Evolutionary conservation across 192 early-diverging fungal species (phyloP).

Genomic region (Irineochytrium annulatum): DNA sequence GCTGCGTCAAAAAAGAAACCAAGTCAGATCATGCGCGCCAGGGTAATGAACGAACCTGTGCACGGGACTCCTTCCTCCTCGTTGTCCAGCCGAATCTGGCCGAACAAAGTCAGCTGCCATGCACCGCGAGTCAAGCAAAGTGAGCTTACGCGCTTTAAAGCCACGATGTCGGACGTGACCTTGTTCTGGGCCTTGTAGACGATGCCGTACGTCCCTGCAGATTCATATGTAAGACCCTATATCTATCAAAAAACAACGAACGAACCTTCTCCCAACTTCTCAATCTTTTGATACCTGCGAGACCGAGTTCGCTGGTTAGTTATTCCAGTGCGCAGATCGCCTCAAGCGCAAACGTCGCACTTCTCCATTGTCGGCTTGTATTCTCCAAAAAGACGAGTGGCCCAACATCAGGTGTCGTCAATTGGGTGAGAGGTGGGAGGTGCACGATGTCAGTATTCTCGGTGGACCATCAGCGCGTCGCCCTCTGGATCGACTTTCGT

Average conservation of each 20-base stretch:
- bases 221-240: neutral
- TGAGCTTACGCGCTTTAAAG: conserved; percentile 76
- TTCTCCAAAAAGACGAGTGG: too few relatives aligned
- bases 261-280: conserved; percentile 90
- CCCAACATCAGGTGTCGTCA: too few relatives aligned
- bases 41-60: conserved; percentile 26
- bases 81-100: conserved; percentile 46
- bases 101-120: conserved; percentile 32
- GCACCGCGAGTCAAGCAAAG: conserved; percentile 47
- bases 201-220: conserved; percentile 79
- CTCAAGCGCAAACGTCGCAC: too few relatives aligned
- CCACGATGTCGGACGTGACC: conserved; percentile 93
- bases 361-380: too few relatives aligned
- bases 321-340: too few relatives aligned
- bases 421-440: too few relatives aligned
- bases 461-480: too few relatives aligned
- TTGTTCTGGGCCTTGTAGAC: conserved; percentile 99
- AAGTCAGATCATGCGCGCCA: neutral
- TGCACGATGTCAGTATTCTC: too few relatives aligned
- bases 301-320: too few relatives aligned
- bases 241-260: conserved; percentile 4
- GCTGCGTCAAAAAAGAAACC: conserved; percentile 46
- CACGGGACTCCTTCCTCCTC: conserved; percentile 52
- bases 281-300: conserved; percentile 87
- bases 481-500: too few relatives aligned